A percentile compares a stretch with the other conserved stretches of the same genome.
phyloP scores from a whole-genome alignment of 345 rosid species.

The Eucalyptus cloeziana region DNA sequence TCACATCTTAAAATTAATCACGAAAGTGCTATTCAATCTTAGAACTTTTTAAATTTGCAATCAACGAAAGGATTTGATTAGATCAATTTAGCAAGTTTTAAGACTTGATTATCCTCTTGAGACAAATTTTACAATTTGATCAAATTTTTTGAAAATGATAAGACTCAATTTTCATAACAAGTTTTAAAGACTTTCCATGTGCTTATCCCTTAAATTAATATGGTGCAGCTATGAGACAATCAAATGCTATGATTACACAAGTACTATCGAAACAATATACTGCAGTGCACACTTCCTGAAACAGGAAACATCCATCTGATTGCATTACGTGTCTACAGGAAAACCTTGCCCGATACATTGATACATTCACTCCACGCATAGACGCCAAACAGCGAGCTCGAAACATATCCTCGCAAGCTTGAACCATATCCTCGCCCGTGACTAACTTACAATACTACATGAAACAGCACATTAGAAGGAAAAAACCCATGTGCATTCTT shows the following conservation, averaged over 20 bases:
- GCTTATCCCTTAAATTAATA: background rate
- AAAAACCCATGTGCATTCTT: background rate
- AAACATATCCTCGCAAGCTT: background rate
- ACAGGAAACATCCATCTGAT: background rate
- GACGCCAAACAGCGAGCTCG: background rate
- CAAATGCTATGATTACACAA: background rate
- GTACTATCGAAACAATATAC: background rate
- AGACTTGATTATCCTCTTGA: accelerated
- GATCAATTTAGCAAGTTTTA: accelerated
- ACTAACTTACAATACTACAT: background rate
- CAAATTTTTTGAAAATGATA: too few relatives aligned
- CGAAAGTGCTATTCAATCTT: accelerated
- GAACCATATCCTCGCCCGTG: background rate
- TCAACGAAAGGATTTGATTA: accelerated
- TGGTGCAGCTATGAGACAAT: background rate
- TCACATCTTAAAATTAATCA: background rate
- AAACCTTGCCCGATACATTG: background rate
- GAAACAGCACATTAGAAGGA: background rate
- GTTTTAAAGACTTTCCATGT: too few relatives aligned
- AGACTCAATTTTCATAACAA: too few relatives aligned
- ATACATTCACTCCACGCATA: background rate
- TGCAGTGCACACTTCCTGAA: background rate
- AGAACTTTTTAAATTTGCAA: accelerated
- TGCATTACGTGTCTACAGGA: background rate
- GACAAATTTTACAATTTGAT: too few relatives aligned